phyloP scores from a whole-genome alignment of 805 yeast genomes.

The Starmera amethionina region DNA sequence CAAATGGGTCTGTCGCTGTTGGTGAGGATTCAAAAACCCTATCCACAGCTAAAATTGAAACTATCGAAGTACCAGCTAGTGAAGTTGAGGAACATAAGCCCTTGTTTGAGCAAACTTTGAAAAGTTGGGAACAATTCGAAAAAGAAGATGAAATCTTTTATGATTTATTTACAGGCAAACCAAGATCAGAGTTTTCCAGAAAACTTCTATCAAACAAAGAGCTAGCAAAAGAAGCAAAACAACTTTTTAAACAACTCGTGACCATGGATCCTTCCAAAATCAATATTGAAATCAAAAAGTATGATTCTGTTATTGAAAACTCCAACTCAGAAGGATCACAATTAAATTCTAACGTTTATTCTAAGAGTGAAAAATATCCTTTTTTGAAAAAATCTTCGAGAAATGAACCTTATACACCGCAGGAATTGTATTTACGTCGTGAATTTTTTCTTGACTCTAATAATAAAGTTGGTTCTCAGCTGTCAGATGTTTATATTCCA shows the following conservation, averaged over 20 bases:
- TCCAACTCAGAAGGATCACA: constrained; percentile 3
- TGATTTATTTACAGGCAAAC: constrained; percentile 14
- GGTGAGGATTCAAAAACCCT: too few species aligned
- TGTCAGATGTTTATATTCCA: constrained; percentile 58
- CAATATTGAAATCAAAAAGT: background rate
- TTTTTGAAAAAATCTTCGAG: constrained; percentile 50
- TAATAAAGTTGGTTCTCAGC: constrained; percentile 53
- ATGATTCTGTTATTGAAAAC: background rate
- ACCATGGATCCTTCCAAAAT: constrained; percentile 8
- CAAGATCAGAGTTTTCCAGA: constrained; percentile 8
- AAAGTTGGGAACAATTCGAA: background rate
- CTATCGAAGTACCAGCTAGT: too few species aligned
- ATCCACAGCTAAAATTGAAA: too few species aligned
- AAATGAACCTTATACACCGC: constrained; percentile 59
- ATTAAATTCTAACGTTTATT: constrained; percentile 1
- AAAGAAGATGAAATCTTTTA: constrained; percentile 2
- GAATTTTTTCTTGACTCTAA: constrained; percentile 46
- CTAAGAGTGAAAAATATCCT: constrained; percentile 34
- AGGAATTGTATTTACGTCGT: constrained; percentile 71
- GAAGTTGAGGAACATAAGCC: too few species aligned
- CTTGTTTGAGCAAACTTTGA: too few species aligned
- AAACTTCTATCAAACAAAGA: constrained; percentile 11
- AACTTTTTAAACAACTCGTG: constrained; percentile 12
- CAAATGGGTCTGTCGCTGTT: too few species aligned
- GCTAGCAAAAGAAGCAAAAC: constrained; percentile 11